Percentiles rank a stretch among this genome's conserved stretches.
Evolutionary conservation across 2,329 filamentous ascomycete species (phyloP).

Genomic region (Colletotrichum tropicale): DNA sequence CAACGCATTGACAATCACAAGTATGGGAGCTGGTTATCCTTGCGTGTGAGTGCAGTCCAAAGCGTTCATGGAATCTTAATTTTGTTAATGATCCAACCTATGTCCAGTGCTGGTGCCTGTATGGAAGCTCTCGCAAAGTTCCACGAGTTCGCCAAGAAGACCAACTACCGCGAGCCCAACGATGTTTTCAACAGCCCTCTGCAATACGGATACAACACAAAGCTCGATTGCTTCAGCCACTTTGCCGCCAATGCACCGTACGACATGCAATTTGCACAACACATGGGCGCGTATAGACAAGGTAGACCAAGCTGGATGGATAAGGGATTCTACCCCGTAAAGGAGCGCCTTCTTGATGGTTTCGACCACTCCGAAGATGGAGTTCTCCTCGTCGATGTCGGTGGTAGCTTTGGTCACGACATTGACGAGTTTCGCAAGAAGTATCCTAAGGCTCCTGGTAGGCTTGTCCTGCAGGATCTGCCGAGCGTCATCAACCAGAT

Average conservation of each 20-base stretch:
- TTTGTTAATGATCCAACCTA: not conserved
- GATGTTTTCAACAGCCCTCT: conserved; percentile 31
- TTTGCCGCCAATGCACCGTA: not conserved
- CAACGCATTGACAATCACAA: conserved; percentile 35
- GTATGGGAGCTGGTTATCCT: conserved; percentile 38
- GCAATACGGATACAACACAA: conserved; percentile 36
- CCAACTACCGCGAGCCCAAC: conserved; percentile 32
- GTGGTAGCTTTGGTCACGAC: conserved; percentile 38
- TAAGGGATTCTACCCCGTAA: conserved; percentile 31
- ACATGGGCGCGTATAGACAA: conserved; percentile 39
- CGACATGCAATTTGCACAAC: conserved; percentile 12
- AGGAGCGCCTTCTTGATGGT: conserved; percentile 32
- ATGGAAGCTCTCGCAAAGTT: conserved; percentile 21
- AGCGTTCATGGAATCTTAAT: accelerated
- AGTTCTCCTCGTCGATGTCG: conserved; percentile 37
- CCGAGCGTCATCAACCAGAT: conserved; percentile 40
- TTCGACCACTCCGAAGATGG: conserved; percentile 23
- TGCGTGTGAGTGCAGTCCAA: conserved; percentile 24
- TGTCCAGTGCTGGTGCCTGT: conserved; percentile 23
- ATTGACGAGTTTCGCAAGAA: conserved; percentile 35
- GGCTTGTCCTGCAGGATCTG: conserved; percentile 53
- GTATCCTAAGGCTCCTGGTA: conserved; percentile 30
- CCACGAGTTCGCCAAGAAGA: conserved; percentile 32
- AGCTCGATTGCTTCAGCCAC: conserved; percentile 4
- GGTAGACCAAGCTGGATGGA: conserved; percentile 39